Evolutionary conservation across 345 rosid species (phyloP), one percentile per base, ranked within the genome.

Genomic region (Litchi chinensis): DNA sequence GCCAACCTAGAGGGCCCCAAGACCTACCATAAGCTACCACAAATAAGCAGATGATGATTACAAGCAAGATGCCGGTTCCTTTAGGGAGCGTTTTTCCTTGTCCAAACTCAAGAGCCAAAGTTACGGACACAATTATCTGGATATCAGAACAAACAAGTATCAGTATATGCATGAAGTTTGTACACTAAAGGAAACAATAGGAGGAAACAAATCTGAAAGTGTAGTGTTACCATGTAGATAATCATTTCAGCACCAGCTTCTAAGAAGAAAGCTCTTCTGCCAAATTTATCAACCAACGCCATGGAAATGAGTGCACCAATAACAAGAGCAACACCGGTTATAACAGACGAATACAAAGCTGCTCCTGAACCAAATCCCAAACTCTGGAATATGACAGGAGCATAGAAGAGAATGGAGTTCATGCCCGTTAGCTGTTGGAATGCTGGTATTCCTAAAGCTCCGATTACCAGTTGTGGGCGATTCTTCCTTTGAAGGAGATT

Each of bases 1-100:
- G 82, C 98, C 98, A 95, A 8, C 98, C 98, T n/a, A 95, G 86
- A 21, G 98, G 98, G 4, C 98, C 98, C 98, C 98, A 95, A 0
- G 98, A 95, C 79, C 98, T 88, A 8, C 98, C 98, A 11, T 92
- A 93, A 0, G 98, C 95, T 59, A 93, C 75, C 18, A 91, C 95
- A 77, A 95, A 95, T 7, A 92, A 73, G 88, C 87, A 92, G 21
- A 95, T 83, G 48, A 93, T 75, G 2, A 86, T 24, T 76, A 94
- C 97, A 0, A 94, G 92, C 80, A 91, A 81, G 4, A 73, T 2
- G 8, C 94, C 90, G 0, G 86, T 43, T 6, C 83, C 82, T 76
- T 83, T 82, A 0, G 97, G 66, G 4, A 93, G 88, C 19, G 43
- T 60, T 63, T 78, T 76, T 44, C 92, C 97, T 80, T 93, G 81